These are phyloP conservation scores for Pyricularia grisea DNA, from an alignment of 2,329 filamentous ascomycete genomes.

Conservation along the genomic window DNA sequence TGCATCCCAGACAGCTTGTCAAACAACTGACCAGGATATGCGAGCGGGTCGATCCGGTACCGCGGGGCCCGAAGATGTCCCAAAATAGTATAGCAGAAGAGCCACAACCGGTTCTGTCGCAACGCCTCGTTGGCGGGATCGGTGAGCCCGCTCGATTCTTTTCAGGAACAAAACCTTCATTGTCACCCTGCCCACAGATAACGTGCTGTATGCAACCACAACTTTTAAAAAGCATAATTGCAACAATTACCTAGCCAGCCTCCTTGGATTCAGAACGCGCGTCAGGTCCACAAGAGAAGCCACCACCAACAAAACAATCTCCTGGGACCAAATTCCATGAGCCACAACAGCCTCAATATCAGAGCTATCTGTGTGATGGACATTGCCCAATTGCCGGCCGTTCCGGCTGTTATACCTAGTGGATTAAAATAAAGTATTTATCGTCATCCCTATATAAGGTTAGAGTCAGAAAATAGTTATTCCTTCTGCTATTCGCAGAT, in stretches of 20 bases:
- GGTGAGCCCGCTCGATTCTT: not conserved
- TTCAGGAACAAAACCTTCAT: not conserved
- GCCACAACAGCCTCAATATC: not conserved
- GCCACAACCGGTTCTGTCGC: not conserved
- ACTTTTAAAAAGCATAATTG: not conserved
- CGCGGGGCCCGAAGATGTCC: not conserved
- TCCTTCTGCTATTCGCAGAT: not conserved
- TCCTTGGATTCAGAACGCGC: not conserved
- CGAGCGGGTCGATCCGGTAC: too few species aligned
- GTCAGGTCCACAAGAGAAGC: not conserved
- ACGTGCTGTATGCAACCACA: not conserved
- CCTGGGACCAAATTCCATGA: not conserved
- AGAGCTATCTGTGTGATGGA: not conserved
- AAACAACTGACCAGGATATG: not conserved
- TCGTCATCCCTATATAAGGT: not conserved
- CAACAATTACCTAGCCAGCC: not conserved
- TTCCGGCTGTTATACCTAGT: too few species aligned
- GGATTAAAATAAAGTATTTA: not conserved
- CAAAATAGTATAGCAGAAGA: not conserved
- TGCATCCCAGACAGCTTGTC: not conserved
- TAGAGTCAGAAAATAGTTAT: not conserved
- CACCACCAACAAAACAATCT: not conserved
- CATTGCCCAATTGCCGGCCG: too few species aligned
- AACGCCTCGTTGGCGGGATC: not conserved
- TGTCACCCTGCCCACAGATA: not conserved